Conservation (phyloP, 345 rosid genomes). For the Citrus mangshanensis region DNA sequence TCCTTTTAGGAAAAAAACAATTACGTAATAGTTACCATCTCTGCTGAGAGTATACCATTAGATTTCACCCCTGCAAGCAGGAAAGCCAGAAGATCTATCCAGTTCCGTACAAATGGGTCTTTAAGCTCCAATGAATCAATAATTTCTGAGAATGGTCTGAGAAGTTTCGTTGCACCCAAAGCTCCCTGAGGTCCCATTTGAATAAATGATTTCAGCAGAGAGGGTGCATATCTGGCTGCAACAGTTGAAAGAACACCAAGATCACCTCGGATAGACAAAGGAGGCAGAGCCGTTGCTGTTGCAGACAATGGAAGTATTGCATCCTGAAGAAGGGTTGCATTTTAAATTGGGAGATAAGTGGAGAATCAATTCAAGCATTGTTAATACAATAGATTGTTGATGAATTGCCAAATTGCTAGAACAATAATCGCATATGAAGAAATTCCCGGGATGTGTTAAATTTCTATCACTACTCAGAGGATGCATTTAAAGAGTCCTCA, state of each 20-base stretch:
- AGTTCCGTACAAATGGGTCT: conserved; percentile 84
- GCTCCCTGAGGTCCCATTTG: conserved; percentile 92
- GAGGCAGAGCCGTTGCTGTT: conserved; percentile 93
- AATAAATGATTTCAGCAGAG: conserved; percentile 68
- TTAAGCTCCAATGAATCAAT: conserved; percentile 70
- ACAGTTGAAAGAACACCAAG: conserved; percentile 83
- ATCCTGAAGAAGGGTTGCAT: conserved; percentile 48
- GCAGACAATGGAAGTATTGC: conserved; percentile 86
- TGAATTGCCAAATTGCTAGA: background rate
- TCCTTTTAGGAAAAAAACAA: too few relatives aligned
- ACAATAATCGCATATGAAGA: background rate
- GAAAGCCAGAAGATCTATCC: conserved; percentile 93
- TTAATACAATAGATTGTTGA: background rate
- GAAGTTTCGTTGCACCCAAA: conserved; percentile 77
- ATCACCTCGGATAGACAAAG: conserved; percentile 82
- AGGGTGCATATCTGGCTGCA: conserved; percentile 88
- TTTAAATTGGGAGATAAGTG: conserved; percentile 6
- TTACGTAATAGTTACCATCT: conserved; percentile 72
- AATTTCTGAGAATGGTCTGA: conserved; percentile 82
- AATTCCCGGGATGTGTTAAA: background rate
- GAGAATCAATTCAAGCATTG: background rate
- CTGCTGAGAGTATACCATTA: conserved; percentile 94
- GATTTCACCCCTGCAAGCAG: conserved; percentile 98
- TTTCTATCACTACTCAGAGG: background rate
- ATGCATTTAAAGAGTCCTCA: background rate